These are phyloP conservation scores for Fusarium coffeatum DNA, from an alignment of 2,329 filamentous ascomycete genomes.

Conservation along the genomic window DNA sequence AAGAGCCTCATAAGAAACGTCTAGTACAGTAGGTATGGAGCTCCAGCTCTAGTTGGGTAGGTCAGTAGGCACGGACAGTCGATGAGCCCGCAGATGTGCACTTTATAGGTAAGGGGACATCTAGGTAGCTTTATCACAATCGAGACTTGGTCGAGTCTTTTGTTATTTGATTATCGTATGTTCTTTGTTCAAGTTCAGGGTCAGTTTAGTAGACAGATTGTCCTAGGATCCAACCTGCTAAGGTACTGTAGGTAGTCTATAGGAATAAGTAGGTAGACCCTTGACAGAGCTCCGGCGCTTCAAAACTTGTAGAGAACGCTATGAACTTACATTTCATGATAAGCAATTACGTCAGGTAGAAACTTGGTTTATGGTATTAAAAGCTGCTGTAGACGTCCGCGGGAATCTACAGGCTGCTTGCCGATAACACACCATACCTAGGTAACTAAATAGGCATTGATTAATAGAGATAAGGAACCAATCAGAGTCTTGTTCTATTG, in stretches of 20 bases:
- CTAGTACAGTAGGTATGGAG: not conserved
- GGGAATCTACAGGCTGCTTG: not conserved
- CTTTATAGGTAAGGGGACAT: not conserved
- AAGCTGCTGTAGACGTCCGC: not conserved
- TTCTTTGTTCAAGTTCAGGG: not conserved
- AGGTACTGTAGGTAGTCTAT: not conserved
- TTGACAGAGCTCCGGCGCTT: not conserved
- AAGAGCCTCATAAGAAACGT: slow-evolving; percentile 30
- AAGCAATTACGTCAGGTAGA: not conserved
- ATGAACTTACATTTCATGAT: not conserved
- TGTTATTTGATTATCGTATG: too few species aligned
- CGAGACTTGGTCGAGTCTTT: not conserved
- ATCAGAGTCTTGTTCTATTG: slow-evolving; percentile 33
- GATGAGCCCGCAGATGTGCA: slow-evolving; percentile 25
- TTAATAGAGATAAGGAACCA: slow-evolving; percentile 18
- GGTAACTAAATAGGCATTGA: not conserved
- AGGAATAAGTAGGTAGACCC: not conserved
- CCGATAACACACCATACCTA: not conserved
- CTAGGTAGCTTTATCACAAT: not conserved
- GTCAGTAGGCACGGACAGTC: slow-evolving; percentile 4
- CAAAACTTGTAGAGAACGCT: not conserved
- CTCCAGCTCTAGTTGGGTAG: not conserved
- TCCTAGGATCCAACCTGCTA: not conserved
- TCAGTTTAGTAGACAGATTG: not conserved
- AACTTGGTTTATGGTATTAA: not conserved